Conservation (phyloP, 2,329 filamentous ascomycete genomes). For the Fusarium pseudograminearum region DNA sequence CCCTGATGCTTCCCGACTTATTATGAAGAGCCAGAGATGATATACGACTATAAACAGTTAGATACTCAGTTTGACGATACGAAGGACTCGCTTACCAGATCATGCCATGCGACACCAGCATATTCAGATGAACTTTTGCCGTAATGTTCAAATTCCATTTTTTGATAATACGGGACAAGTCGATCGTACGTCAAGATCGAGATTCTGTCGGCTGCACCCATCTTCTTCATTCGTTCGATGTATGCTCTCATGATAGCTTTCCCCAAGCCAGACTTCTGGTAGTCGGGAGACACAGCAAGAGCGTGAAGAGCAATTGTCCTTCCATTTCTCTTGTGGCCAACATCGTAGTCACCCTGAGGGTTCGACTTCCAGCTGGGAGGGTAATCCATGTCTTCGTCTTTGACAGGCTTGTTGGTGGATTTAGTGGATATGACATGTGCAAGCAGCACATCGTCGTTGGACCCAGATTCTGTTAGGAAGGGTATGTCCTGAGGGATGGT, state of each 20-base stretch:
- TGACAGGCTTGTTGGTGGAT: constrained; percentile 33
- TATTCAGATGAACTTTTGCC: constrained; percentile 50
- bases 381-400: constrained; percentile 47
- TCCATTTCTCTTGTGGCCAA: constrained; percentile 45
- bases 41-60: constrained; percentile 12
- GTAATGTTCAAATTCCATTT: constrained; percentile 49
- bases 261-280: constrained; percentile 47
- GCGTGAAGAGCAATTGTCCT: constrained; percentile 49
- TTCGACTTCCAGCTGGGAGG: constrained; percentile 45
- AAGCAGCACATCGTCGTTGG: constrained; percentile 36
- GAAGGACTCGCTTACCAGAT: constrained; percentile 40
- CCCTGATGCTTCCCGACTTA: too few species aligned
- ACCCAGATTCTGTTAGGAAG: constrained; percentile 1
- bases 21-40: constrained; percentile 4
- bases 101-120: constrained; percentile 50
- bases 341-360: constrained; percentile 15
- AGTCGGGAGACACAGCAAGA: constrained; percentile 44
- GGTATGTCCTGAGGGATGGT: constrained; percentile 24
- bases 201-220: constrained; percentile 40
- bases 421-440: constrained; percentile 49
- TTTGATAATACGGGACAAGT: constrained; percentile 49
- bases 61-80: rapidly evolving
- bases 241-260: constrained; percentile 45
- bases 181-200: constrained; percentile 50
- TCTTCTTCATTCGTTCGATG: constrained; percentile 36